Evolutionary conservation across 1,284 basidiomycete genomes (phyloP).

Genomic region (Boletus albobrunnescens): DNA sequence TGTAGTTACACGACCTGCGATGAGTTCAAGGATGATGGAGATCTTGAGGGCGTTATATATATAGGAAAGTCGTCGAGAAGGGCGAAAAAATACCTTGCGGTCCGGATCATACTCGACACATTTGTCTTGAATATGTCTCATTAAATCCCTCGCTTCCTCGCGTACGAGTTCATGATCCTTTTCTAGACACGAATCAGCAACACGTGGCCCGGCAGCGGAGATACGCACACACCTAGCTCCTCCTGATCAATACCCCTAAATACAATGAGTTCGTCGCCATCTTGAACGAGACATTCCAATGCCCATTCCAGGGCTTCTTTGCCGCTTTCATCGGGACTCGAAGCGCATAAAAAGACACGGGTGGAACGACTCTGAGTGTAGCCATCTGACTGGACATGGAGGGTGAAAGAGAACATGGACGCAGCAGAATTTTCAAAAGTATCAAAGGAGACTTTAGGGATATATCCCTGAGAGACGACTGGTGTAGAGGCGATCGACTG

Average conservation of each 20-base stretch:
- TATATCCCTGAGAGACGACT: conserved; percentile 52
- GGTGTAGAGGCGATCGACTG: conserved; percentile 17
- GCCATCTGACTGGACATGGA: conserved; percentile 80
- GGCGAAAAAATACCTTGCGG: conserved; percentile 51
- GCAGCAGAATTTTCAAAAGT: conserved; percentile 75
- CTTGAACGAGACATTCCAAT: conserved; percentile 82
- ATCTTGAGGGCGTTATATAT: conserved; percentile 46
- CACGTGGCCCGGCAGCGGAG: background rate
- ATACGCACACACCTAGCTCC: conserved; percentile 55
- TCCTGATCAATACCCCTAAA: conserved; percentile 87
- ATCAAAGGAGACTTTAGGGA: conserved; percentile 85
- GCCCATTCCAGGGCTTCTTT: conserved; percentile 85
- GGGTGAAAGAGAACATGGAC: conserved; percentile 69
- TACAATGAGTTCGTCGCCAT: conserved; percentile 92
- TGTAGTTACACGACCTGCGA: conserved; percentile 85
- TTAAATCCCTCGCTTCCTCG: conserved; percentile 83
- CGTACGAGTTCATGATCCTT: conserved; percentile 81
- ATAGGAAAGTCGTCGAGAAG: background rate
- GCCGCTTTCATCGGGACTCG: conserved; percentile 86
- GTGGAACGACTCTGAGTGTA: conserved; percentile 79
- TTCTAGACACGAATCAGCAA: conserved; percentile 38
- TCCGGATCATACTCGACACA: conserved; percentile 77
- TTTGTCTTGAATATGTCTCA: conserved; percentile 79
- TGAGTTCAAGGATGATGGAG: conserved; percentile 90
- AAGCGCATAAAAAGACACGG: conserved; percentile 87